Evolutionary conservation across 2,329 filamentous ascomycete genomes (phyloP).

Genomic region (Fusarium pseudoanthophilum): DNA sequence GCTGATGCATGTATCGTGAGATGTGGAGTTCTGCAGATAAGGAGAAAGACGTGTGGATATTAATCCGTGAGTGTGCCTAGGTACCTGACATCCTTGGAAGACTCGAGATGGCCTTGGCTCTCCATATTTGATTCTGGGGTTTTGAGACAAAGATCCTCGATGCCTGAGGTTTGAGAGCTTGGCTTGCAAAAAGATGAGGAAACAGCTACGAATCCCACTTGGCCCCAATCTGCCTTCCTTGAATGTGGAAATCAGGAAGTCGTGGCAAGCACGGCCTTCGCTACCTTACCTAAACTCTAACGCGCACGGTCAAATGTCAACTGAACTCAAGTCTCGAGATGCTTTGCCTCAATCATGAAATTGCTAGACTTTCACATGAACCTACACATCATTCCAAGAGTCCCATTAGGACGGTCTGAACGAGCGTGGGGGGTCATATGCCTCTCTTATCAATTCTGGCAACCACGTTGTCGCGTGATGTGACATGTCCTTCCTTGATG

Average conservation of each 20-base stretch:
- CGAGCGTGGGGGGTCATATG: conserved; percentile 23
- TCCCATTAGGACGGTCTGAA: conserved; percentile 34
- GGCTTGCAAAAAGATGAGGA: not conserved
- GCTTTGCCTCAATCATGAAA: not conserved
- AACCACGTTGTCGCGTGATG: conserved; percentile 43
- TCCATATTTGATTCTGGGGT: not conserved
- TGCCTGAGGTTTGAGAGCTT: not conserved
- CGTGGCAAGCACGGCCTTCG: conserved; percentile 2
- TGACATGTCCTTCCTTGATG: conserved; percentile 8
- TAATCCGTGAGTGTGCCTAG: not conserved
- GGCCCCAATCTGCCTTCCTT: not conserved
- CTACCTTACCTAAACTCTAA: conserved; percentile 8
- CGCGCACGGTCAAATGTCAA: not conserved
- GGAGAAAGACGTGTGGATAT: conserved; percentile 12
- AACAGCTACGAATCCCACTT: not conserved
- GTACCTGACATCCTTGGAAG: not conserved
- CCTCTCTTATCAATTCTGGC: conserved; percentile 31
- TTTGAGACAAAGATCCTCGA: not conserved
- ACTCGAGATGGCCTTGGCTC: not conserved
- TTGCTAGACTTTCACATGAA: not conserved
- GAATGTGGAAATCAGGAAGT: not conserved
- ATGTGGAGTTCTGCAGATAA: conserved; percentile 37
- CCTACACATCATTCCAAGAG: conserved; percentile 1
- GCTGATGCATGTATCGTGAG: conserved; percentile 20
- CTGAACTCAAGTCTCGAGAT: not conserved